A percentile compares a stretch with the other conserved stretches of the same genome.
Evolutionary conservation across 768 basidiomycete species (phyloP).

Genomic region (Sporobolomyces pararoseus): DNA sequence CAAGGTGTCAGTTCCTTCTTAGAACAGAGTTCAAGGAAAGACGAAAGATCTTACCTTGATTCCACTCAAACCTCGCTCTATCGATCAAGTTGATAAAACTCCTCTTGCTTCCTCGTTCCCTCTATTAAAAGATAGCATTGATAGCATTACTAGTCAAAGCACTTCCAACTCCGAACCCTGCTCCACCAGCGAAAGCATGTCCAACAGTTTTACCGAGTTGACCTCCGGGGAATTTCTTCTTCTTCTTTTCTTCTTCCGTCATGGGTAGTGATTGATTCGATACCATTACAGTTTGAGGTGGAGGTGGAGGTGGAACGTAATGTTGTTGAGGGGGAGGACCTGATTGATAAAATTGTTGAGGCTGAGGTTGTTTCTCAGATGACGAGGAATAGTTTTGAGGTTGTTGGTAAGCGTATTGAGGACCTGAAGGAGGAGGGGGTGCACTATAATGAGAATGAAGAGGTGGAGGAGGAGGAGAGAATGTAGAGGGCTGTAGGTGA

Average conservation of each 20-base stretch:
- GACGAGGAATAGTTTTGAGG: slow-evolving; percentile 10
- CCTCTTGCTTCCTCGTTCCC: too few species aligned
- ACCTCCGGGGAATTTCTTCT: slow-evolving; percentile 56
- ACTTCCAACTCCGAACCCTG: slow-evolving; percentile 69
- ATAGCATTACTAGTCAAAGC: slow-evolving; percentile 32
- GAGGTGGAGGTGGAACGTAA: neutral
- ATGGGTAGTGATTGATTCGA: neutral
- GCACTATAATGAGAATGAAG: slow-evolving; percentile 3
- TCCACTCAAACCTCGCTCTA: too few species aligned
- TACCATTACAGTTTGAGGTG: slow-evolving; percentile 9
- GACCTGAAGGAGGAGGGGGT: neutral
- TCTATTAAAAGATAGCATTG: slow-evolving; percentile 38
- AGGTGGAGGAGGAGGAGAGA: neutral
- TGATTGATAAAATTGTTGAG: neutral
- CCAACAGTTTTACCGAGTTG: slow-evolving; percentile 60
- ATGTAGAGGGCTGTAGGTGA: neutral
- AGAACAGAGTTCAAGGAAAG: too few species aligned
- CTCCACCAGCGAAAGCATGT: slow-evolving; percentile 58
- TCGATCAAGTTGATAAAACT: too few species aligned
- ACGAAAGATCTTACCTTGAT: too few species aligned
- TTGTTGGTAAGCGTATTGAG: slow-evolving; percentile 17
- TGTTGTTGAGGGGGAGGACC: slow-evolving; percentile 9
- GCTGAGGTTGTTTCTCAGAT: neutral
- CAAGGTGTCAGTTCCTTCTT: too few species aligned
- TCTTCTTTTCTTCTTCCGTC: slow-evolving; percentile 16